Evolutionary conservation across 2,329 filamentous ascomycete species (phyloP).

Genomic region (Chrysoporthe deuterocubensis): DNA sequence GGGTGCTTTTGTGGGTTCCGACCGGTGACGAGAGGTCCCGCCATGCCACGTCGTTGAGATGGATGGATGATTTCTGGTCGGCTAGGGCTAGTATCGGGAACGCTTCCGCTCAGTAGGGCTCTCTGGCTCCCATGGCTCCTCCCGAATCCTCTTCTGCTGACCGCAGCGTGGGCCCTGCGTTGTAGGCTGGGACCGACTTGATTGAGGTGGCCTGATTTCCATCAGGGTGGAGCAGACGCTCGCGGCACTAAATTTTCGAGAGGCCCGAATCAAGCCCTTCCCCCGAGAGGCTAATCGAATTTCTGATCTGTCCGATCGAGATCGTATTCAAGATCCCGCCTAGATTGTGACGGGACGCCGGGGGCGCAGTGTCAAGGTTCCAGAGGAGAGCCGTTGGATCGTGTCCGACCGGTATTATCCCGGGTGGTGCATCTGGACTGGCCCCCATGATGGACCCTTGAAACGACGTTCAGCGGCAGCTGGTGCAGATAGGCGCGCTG

Average conservation of each 20-base stretch:
- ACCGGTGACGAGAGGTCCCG: slow-evolving; percentile 19
- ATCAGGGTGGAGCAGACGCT: not conserved
- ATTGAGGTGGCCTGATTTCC: slow-evolving; percentile 21
- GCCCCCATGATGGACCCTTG: not conserved
- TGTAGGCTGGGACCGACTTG: slow-evolving; percentile 3
- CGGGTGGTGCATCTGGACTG: not conserved
- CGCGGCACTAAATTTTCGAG: slow-evolving; percentile 15
- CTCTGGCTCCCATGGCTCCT: not conserved
- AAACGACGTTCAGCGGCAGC: too few relatives aligned
- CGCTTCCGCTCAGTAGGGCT: slow-evolving; percentile 13
- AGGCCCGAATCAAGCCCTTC: slow-evolving; percentile 9
- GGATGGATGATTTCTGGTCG: slow-evolving; percentile 16
- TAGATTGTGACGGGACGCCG: slow-evolving; percentile 25
- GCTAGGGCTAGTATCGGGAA: slow-evolving; percentile 18
- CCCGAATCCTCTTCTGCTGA: slow-evolving; percentile 15
- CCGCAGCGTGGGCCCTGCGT: slow-evolving; percentile 17
- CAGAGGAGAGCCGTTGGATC: not conserved
- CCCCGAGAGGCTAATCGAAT: slow-evolving; percentile 16
- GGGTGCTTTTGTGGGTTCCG: slow-evolving; percentile 13
- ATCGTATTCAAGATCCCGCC: slow-evolving; percentile 26
- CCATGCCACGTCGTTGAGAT: slow-evolving; percentile 26
- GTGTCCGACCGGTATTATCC: not conserved
- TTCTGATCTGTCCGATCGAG: slow-evolving; percentile 25
- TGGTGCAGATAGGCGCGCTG: not conserved
- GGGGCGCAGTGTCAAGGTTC: not conserved